A percentile compares a stretch with the other conserved stretches of the same genome.
These are phyloP conservation scores for Aspergillaceae sp. DNA, from an alignment of 2,329 filamentous ascomycete genomes.

Conservation along the genomic window DNA sequence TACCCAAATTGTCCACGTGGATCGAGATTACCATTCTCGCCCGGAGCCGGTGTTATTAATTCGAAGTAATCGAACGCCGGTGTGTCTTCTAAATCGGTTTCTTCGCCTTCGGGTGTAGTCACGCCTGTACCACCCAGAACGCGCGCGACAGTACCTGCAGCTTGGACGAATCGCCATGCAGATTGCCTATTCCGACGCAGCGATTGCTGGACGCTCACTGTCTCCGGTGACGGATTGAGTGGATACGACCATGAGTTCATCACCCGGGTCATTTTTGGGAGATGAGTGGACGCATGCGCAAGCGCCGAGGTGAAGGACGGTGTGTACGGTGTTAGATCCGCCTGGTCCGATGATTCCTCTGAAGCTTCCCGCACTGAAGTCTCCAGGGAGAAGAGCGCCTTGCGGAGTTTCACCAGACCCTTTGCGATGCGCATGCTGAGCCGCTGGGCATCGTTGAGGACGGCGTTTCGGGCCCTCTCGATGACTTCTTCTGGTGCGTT, in stretches of 20 bases:
- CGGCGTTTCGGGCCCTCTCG: conserved; percentile 35
- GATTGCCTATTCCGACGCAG: conserved; percentile 49
- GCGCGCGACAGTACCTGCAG: conserved; percentile 49
- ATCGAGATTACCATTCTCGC: conserved; percentile 33
- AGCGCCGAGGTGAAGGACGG: conserved; percentile 35
- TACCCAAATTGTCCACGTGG: conserved; percentile 50
- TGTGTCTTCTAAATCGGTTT: conserved; percentile 28
- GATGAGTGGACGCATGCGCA: conserved; percentile 37
- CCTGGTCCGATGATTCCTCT: conserved; percentile 14
- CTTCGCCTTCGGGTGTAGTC: conserved; percentile 21
- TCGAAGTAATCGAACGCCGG: conserved; percentile 39
- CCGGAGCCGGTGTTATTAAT: conserved; percentile 40
- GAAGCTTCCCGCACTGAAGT: conserved; percentile 23
- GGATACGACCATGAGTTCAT: conserved; percentile 52
- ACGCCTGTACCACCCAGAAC: conserved; percentile 43
- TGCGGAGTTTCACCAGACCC: conserved; percentile 46
- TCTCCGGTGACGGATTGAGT: conserved; percentile 45
- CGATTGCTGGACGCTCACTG: conserved; percentile 48
- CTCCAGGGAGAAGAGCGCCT: conserved; percentile 47
- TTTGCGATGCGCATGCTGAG: conserved; percentile 50
- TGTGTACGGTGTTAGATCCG: conserved; percentile 25
- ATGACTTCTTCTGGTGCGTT: conserved; percentile 25
- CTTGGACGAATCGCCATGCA: conserved; percentile 54
- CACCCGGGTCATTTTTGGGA: conserved; percentile 51
- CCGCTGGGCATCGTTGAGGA: conserved; percentile 45